Conservation (phyloP, 306 rosid genomes). For the Sechiopsis laciniata region DNA sequence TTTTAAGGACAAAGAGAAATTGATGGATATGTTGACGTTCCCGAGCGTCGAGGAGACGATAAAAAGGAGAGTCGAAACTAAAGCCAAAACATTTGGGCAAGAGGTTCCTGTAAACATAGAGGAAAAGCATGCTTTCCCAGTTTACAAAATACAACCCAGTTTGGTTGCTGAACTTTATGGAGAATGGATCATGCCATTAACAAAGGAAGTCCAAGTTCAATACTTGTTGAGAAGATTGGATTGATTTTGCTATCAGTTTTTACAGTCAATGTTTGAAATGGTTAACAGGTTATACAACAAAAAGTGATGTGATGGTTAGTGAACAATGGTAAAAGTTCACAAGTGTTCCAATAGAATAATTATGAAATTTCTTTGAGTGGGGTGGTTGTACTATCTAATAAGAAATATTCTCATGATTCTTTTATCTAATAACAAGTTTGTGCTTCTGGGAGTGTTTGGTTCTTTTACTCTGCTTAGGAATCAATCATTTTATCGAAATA, state of each 20-base stretch:
- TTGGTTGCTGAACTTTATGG: constrained; percentile 80
- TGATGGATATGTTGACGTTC: constrained; percentile 74
- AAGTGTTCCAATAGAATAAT: neutral
- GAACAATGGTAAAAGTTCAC: neutral
- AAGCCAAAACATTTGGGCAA: constrained; percentile 69
- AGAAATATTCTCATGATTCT: neutral
- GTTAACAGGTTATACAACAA: neutral
- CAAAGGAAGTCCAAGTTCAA: constrained; percentile 87
- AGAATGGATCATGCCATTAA: constrained; percentile 96
- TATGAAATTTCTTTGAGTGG: neutral
- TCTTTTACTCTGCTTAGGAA: neutral
- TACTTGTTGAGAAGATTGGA: constrained; percentile 81
- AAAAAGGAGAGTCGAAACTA: constrained; percentile 63
- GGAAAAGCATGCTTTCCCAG: constrained; percentile 41
- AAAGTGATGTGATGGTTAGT: too few species aligned
- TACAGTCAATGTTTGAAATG: neutral
- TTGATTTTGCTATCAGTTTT: constrained; percentile 27
- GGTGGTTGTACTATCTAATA: neutral
- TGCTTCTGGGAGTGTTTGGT: neutral
- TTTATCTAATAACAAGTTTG: neutral
- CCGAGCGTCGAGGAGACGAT: constrained; percentile 68
- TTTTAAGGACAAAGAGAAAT: constrained; percentile 60
- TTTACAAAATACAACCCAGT: constrained; percentile 68
- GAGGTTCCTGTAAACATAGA: constrained; percentile 45
- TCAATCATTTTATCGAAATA: neutral